A percentile compares a stretch with the other conserved stretches of the same genome.
These are phyloP conservation scores for Penicillium turbatum DNA, from an alignment of 495 filamentous ascomycete species.

Conservation along the genomic window DNA sequence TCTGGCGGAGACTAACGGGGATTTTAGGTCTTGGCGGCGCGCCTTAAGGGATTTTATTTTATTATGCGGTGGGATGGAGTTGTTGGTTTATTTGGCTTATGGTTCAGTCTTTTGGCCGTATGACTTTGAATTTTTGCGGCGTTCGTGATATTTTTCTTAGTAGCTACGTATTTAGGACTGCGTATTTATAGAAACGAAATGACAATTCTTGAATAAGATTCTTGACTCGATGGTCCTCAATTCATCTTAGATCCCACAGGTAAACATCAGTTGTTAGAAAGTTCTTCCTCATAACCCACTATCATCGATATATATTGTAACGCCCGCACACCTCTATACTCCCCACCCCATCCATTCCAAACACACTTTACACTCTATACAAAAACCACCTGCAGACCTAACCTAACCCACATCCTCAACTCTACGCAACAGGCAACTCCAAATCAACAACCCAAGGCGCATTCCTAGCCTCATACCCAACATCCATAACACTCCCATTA, in stretches of 20 bases:
- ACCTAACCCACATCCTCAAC: too few species aligned
- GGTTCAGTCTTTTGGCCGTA: neutral
- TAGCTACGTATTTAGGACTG: neutral
- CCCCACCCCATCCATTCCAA: too few species aligned
- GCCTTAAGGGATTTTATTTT: neutral
- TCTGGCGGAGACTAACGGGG: neutral
- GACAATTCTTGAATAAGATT: neutral
- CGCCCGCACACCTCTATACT: too few species aligned
- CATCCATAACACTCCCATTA: constrained; percentile 61
- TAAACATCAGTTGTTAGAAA: too few species aligned
- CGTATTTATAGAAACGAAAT: neutral
- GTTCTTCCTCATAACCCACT: too few species aligned
- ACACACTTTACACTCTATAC: too few species aligned
- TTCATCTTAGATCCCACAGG: too few species aligned
- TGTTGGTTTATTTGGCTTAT: neutral
- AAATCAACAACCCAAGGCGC: constrained; percentile 63
- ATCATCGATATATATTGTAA: too few species aligned
- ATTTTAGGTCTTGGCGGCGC: constrained; percentile 17
- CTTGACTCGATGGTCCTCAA: too few species aligned
- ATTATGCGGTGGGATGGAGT: neutral
- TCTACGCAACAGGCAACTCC: constrained; percentile 41
- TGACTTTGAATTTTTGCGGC: neutral
- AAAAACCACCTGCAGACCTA: too few species aligned
- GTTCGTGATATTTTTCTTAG: neutral
- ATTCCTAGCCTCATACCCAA: constrained; percentile 47